Conservation (phyloP, 164 flowering plant genomes). For the Saururus chinensis region DNA sequence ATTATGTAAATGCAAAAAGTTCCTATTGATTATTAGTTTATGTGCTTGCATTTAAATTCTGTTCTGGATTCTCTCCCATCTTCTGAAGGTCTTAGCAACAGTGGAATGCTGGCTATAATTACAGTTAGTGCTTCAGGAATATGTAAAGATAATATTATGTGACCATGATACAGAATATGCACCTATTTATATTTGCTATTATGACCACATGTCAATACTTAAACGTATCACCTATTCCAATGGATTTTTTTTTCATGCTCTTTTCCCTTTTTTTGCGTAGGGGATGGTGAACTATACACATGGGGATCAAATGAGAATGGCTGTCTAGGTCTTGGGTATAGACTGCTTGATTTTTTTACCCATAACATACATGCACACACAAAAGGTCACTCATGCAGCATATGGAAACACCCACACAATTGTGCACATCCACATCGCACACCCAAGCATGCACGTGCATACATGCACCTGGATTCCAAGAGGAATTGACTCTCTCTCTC, state of each 20-base stretch:
- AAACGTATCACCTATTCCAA: background rate
- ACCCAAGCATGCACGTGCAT: too few species aligned
- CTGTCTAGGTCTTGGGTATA: slow-evolving; percentile 94
- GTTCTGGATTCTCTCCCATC: background rate
- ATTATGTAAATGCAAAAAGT: background rate
- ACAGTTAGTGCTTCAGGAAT: background rate
- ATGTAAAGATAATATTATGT: too few species aligned
- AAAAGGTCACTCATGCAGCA: background rate
- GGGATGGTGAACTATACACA: slow-evolving; percentile 66
- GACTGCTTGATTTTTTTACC: background rate
- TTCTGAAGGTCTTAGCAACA: background rate
- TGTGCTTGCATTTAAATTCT: background rate
- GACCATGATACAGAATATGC: too few species aligned
- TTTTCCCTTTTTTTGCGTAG: slow-evolving; percentile 18
- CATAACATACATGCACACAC: background rate
- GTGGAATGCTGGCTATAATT: background rate
- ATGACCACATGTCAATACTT: too few species aligned
- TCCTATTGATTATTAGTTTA: background rate
- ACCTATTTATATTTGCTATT: too few species aligned
- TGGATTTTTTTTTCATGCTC: background rate
- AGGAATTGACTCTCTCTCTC: too few species aligned
- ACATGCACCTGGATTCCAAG: too few species aligned
- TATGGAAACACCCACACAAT: background rate
- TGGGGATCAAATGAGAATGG: slow-evolving; percentile 99
- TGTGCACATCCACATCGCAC: too few species aligned